phyloP scores from a whole-genome alignment of 345 rosid genomes.

The Fremontodendron californicum region DNA sequence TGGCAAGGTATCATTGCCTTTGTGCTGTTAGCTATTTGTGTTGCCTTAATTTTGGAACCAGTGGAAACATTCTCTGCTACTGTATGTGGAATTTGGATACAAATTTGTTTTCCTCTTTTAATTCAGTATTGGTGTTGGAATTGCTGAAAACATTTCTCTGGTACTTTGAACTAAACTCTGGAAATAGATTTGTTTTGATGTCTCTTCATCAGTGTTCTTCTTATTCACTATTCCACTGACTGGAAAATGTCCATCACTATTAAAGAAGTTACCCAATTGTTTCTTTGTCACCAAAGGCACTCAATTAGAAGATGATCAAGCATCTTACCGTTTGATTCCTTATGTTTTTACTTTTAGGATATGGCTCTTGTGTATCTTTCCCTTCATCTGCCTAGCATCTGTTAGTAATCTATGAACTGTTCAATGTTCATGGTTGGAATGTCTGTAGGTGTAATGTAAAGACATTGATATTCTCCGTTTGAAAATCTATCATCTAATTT shows the following conservation, averaged over 20 bases:
- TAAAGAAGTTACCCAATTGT: not conserved
- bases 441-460: not conserved
- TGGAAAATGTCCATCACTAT: not conserved
- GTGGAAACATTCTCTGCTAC: not conserved
- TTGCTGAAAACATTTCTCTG: not conserved
- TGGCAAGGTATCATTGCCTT: constrained; percentile 70
- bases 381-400: not conserved
- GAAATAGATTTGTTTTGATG: not conserved
- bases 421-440: not conserved
- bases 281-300: not conserved
- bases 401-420: not conserved
- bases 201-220: not conserved
- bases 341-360: not conserved
- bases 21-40: constrained; percentile 1
- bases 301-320: not conserved
- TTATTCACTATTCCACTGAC: not conserved
- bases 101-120: not conserved
- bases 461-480: not conserved
- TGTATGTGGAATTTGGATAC: not conserved
- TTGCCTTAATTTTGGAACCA: not conserved
- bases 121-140: not conserved
- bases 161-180: not conserved
- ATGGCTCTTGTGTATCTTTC: not conserved
- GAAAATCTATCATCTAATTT: not conserved
- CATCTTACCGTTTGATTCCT: not conserved